Conservation (phyloP, 768 basidiomycete genomes). For the Rhodosporidiobolus sp. region DNA sequence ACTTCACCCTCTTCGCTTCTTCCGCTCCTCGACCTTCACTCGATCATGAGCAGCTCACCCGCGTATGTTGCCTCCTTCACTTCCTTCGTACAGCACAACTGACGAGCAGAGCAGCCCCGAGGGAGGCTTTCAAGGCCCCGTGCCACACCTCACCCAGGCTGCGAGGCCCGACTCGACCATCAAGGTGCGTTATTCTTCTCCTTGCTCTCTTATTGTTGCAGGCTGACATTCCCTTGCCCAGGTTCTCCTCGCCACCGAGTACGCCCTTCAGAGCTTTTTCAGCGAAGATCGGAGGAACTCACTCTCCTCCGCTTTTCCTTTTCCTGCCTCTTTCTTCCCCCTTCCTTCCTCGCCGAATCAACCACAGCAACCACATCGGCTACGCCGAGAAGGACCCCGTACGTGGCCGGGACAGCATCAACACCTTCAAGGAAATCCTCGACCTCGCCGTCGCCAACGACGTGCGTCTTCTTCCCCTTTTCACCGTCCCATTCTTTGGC, state of each 20-base stretch:
- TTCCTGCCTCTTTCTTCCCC: too few species aligned
- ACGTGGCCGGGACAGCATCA: slow-evolving; percentile 89
- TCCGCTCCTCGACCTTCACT: background rate
- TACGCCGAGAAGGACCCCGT: slow-evolving; percentile 92
- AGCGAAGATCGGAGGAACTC: too few species aligned
- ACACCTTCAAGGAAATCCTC: slow-evolving; percentile 90
- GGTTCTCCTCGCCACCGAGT: slow-evolving; percentile 40
- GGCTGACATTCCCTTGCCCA: background rate
- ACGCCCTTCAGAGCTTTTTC: too few species aligned
- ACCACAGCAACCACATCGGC: slow-evolving; percentile 58
- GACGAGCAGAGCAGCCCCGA: background rate
- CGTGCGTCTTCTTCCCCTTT: slow-evolving; percentile 53
- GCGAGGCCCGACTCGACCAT: slow-evolving; percentile 23
- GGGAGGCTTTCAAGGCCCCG: slow-evolving; percentile 6
- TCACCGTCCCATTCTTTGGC: background rate
- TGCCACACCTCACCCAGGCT: slow-evolving; percentile 15
- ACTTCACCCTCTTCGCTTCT: background rate
- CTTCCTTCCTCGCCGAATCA: too few species aligned
- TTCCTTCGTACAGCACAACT: background rate
- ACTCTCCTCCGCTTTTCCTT: too few species aligned
- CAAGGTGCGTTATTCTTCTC: slow-evolving; percentile 18
- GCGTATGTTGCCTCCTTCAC: background rate
- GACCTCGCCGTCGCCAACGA: slow-evolving; percentile 84
- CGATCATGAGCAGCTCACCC: slow-evolving; percentile 6
- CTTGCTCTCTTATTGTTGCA: background rate